phyloP scores from a whole-genome alignment of 2,329 filamentous ascomycete genomes.

The Arachnopeziza araneosa region DNA sequence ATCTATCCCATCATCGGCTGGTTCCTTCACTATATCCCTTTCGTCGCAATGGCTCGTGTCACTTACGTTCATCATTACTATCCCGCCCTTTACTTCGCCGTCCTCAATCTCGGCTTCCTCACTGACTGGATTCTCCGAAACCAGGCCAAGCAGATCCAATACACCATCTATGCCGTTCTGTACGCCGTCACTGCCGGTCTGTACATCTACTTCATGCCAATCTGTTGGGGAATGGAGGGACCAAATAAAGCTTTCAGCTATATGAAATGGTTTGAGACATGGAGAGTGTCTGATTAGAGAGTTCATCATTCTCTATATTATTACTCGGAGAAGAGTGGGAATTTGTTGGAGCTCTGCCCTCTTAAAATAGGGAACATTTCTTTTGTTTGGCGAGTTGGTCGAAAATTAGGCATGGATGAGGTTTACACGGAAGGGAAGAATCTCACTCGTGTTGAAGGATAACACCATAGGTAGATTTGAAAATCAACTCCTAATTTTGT shows the following conservation, averaged over 20 bases:
- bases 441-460: constrained; percentile 6
- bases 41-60: constrained; percentile 95
- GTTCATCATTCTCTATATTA: neutral
- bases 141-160: constrained; percentile 58
- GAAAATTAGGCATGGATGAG: constrained; percentile 4
- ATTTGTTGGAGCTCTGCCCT: neutral
- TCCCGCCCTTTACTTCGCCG: constrained; percentile 95
- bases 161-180: constrained; percentile 64
- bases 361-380: neutral
- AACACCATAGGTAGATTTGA: constrained; percentile 14
- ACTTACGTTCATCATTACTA: constrained; percentile 99
- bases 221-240: constrained; percentile 95
- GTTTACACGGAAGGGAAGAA: neutral
- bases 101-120: constrained; percentile 82
- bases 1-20: constrained; percentile 89
- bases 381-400: constrained; percentile 1
- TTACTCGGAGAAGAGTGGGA: neutral
- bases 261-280: constrained; percentile 87
- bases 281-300: constrained; percentile 45
- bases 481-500: constrained; percentile 21
- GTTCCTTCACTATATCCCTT: constrained; percentile 94
- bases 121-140: constrained; percentile 75
- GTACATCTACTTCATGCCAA: constrained; percentile 85
- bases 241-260: constrained; percentile 78
- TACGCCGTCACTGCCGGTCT: constrained; percentile 73